These are phyloP conservation scores for Didymella glomerata DNA, from an alignment of 2,329 filamentous ascomycete species.

Conservation along the genomic window DNA sequence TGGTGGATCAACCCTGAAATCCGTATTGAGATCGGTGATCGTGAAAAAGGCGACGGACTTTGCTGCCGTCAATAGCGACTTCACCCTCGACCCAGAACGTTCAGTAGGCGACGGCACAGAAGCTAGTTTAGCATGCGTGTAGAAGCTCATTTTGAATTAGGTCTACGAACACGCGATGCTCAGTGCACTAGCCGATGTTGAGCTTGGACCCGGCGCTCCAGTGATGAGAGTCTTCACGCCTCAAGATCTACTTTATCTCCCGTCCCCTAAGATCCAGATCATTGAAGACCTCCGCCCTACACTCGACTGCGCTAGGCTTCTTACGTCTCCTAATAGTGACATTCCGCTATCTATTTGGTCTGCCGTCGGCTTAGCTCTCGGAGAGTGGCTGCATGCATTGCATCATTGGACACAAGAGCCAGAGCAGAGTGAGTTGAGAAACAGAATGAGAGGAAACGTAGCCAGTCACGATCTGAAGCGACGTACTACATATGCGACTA, in stretches of 20 bases:
- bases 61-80: conserved; percentile 8
- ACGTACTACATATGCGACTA: conserved; percentile 1
- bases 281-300: conserved; percentile 8
- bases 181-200: neutral
- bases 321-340: neutral
- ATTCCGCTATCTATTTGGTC: neutral
- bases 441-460: neutral
- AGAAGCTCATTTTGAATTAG: neutral
- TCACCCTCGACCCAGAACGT: neutral
- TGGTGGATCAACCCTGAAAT: neutral
- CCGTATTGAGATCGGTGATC: neutral
- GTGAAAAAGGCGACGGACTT: conserved; percentile 10
- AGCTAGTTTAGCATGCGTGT: neutral
- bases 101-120: neutral
- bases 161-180: conserved; percentile 1
- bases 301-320: neutral
- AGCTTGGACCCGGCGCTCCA: neutral
- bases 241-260: neutral
- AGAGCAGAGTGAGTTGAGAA: neutral
- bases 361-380: neutral
- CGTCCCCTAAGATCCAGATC: neutral
- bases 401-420: neutral
- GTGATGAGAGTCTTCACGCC: neutral
- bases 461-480: conserved; percentile 1
- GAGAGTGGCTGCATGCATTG: neutral